Evolutionary conservation across 192 early-diverging fungal genomes (phyloP).

Genomic region (Gonapodya prolifera): DNA sequence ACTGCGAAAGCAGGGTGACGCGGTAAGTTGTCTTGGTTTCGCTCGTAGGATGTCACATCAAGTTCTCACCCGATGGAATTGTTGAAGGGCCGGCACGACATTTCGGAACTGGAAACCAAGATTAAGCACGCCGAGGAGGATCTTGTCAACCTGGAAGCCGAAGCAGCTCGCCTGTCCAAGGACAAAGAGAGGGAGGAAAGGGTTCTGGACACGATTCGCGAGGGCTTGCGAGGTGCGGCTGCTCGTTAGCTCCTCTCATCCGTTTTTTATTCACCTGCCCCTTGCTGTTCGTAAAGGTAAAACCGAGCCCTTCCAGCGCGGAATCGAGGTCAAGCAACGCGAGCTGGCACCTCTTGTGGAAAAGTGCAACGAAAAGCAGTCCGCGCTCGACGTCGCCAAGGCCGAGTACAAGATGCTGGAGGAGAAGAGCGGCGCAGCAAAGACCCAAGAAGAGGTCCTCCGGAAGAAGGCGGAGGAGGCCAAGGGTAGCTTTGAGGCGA

Average conservation of each 20-base stretch:
- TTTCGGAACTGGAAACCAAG: conserved; percentile 12
- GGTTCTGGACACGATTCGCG: conserved; percentile 61
- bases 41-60: neutral
- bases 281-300: conserved; percentile 41
- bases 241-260: neutral
- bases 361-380: conserved; percentile 60
- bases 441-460: conserved; percentile 9
- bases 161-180: conserved; percentile 21
- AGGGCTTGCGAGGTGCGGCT: conserved; percentile 51
- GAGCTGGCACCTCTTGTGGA: conserved; percentile 79
- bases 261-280: neutral
- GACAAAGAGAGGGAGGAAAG: conserved; percentile 37
- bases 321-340: conserved; percentile 76
- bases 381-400: conserved; percentile 59
- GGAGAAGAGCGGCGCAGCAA: conserved; percentile 35
- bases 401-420: conserved; percentile 72
- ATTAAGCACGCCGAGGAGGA: conserved; percentile 41
- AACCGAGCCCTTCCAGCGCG: conserved; percentile 62
- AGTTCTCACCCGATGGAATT: neutral
- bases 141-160: conserved; percentile 42
- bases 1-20: conserved; percentile 2
- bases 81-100: neutral
- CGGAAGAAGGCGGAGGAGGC: neutral
- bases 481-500: neutral
- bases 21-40: neutral